These are phyloP conservation scores for Alternaria novae-zelandiae DNA, from an alignment of 2,329 filamentous ascomycete genomes.

Conservation along the genomic window DNA sequence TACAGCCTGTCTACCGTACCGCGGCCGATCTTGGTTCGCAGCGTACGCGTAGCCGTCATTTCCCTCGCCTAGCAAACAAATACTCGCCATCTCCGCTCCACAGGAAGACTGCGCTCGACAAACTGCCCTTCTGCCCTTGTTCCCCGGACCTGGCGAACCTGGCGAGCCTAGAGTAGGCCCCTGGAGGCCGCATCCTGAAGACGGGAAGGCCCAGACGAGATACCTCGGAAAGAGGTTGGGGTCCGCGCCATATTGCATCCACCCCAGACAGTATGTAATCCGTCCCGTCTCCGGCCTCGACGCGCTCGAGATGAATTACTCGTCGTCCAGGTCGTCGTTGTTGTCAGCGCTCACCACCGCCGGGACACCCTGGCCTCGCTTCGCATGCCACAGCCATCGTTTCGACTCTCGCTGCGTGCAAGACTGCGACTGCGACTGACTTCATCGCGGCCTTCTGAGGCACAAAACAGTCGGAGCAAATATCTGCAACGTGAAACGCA, in stretches of 20 bases:
- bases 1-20: constrained; percentile 5
- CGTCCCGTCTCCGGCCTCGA: constrained; percentile 7
- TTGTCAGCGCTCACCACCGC: background rate
- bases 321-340: background rate
- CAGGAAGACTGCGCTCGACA: background rate
- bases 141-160: constrained; percentile 13
- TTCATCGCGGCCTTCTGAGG: constrained; percentile 10
- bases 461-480: constrained; percentile 20
- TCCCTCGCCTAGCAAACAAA: background rate
- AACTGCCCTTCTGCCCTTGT: constrained; percentile 7
- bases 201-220: constrained; percentile 24
- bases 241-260: constrained; percentile 4
- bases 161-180: constrained; percentile 17
- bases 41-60: background rate
- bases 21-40: background rate
- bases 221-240: constrained; percentile 13
- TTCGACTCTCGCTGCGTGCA: constrained; percentile 2
- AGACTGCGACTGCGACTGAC: background rate
- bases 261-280: constrained; percentile 9
- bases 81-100: background rate
- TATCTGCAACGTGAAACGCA: constrained; percentile 25
- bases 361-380: constrained; percentile 5
- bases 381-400: constrained; percentile 2
- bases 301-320: constrained; percentile 2
- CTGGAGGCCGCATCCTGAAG: constrained; percentile 24